A percentile compares a stretch with the other conserved stretches of the same genome.
These are phyloP conservation scores for Ganoderma sinense DNA, from an alignment of 1,284 basidiomycete species.

Conservation along the genomic window DNA sequence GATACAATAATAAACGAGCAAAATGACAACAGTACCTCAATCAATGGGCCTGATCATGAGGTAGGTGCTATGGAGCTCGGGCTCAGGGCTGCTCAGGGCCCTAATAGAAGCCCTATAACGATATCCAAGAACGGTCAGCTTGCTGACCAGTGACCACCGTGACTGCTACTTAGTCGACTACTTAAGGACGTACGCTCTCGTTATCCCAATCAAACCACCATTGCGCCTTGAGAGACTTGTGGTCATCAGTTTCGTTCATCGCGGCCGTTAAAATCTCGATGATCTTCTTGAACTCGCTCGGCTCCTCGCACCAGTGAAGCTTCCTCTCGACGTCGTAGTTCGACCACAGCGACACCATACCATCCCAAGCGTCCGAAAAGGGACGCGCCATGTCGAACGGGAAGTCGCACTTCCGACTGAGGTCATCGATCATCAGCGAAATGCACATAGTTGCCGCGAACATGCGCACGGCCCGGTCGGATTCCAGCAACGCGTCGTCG, in stretches of 20 bases:
- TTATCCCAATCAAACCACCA: constrained; percentile 15
- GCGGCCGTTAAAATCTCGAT: background rate
- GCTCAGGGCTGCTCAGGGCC: no score
- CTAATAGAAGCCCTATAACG: background rate
- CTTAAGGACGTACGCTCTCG: constrained; percentile 10
- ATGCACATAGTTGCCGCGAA: background rate
- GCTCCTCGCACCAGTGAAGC: background rate
- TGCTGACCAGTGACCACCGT: no score
- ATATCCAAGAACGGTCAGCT: background rate
- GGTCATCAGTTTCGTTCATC: constrained; percentile 7
- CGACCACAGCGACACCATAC: constrained; percentile 13
- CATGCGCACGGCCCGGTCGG: background rate
- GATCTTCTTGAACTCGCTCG: background rate
- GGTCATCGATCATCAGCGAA: background rate
- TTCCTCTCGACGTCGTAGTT: constrained; percentile 8
- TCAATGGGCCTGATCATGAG: no score
- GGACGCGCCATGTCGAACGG: background rate
- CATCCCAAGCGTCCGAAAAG: constrained; percentile 4
- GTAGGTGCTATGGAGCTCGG: no score
- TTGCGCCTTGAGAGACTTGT: background rate
- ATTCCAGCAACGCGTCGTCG: background rate
- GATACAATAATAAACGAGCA: no score
- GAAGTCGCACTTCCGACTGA: constrained; percentile 5
- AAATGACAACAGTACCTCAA: no score
- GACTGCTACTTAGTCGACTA: background rate